Percentiles rank a stretch among this genome's conserved stretches.
phyloP scores from a whole-genome alignment of 345 rosid genomes.

The Eucalyptus urophylla region DNA sequence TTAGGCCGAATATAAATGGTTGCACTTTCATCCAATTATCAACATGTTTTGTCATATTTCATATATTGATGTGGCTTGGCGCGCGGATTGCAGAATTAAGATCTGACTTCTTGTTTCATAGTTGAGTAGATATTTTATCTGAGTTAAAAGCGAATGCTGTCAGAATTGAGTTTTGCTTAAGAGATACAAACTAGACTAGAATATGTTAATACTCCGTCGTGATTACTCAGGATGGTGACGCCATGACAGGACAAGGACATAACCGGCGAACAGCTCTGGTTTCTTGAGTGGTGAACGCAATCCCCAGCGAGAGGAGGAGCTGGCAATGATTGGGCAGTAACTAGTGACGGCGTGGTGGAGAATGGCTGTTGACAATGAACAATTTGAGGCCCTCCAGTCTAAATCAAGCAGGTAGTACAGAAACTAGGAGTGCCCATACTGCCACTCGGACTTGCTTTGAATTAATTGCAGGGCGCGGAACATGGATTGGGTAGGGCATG shows the following conservation, averaged over 20 bases:
- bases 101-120: neutral
- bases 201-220: neutral
- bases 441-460: neutral
- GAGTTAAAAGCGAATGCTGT: neutral
- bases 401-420: neutral
- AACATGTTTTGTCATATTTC: neutral
- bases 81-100: neutral
- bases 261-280: no score
- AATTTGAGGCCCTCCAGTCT: neutral
- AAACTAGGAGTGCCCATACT: neutral
- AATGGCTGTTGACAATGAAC: neutral
- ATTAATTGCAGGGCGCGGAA: neutral
- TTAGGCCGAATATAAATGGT: neutral
- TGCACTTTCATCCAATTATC: neutral
- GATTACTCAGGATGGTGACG: no score
- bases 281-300: no score
- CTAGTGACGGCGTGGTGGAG: neutral
- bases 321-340: no score
- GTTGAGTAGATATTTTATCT: neutral
- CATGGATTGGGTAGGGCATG: neutral
- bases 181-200: neutral
- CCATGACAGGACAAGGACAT: no score
- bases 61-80: neutral
- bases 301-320: no score
- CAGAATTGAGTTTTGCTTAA: neutral